Percentiles rank a stretch among this genome's conserved stretches.
phyloP scores from a whole-genome alignment of 1,284 basidiomycete species.

The Pyrrhoderma noxium region DNA sequence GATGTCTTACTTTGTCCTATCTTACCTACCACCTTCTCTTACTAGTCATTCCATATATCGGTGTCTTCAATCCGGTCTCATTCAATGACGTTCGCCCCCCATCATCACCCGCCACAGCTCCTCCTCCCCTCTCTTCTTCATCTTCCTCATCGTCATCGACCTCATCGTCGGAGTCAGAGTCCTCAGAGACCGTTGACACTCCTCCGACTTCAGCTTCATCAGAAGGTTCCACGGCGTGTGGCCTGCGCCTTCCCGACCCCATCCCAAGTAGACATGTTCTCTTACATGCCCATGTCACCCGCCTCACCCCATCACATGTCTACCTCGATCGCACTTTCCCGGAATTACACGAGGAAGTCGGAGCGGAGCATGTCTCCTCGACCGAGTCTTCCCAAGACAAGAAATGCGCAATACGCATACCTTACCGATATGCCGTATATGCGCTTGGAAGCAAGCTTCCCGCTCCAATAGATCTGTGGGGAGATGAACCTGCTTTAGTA shows the following conservation, averaged over 20 bases:
- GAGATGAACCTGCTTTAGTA: neutral
- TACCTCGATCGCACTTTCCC: slow-evolving; percentile 41
- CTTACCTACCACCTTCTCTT: neutral
- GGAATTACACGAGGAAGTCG: slow-evolving; percentile 22
- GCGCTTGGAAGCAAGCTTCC: slow-evolving; percentile 53
- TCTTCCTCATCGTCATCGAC: too few species aligned
- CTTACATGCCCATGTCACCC: slow-evolving; percentile 42
- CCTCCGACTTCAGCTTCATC: neutral
- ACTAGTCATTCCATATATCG: slow-evolving; percentile 58
- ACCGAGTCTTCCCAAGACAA: too few species aligned
- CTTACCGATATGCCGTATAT: slow-evolving; percentile 51
- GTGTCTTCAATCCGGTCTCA: slow-evolving; percentile 30
- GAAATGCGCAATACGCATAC: slow-evolving; percentile 18
- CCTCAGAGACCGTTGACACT: too few species aligned
- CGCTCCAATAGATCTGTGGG: slow-evolving; percentile 50
- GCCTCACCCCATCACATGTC: slow-evolving; percentile 37
- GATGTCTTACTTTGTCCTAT: neutral
- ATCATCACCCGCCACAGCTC: slow-evolving; percentile 1
- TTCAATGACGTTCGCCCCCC: slow-evolving; percentile 14
- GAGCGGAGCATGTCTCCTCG: too few species aligned
- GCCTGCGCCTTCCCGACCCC: neutral
- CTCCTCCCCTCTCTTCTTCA: too few species aligned
- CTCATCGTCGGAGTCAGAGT: too few species aligned
- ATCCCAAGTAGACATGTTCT: slow-evolving; percentile 26
- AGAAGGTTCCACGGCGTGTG: neutral